Evolutionary conservation across 192 early-diverging fungal genomes (phyloP).

Genomic region (Entomortierella lignicola): DNA sequence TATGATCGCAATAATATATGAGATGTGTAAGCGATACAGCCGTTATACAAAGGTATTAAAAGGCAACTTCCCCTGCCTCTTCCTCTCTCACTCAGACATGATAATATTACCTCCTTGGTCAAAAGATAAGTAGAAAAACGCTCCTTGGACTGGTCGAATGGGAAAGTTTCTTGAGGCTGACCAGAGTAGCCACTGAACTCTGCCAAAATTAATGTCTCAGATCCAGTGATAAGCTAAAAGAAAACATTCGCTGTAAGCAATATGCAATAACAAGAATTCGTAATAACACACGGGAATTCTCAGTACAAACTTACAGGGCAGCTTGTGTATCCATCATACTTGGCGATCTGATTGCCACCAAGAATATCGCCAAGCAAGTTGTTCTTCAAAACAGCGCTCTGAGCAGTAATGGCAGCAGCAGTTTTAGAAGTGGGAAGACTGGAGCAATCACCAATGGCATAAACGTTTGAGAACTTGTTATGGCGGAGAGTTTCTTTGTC

Average conservation of each 20-base stretch:
- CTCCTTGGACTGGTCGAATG: constrained; percentile 83
- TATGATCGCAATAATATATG: neutral
- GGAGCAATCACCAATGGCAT: constrained; percentile 85
- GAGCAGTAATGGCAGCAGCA: constrained; percentile 86
- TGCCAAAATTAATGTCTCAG: constrained; percentile 84
- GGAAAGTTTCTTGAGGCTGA: constrained; percentile 83
- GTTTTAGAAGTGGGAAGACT: constrained; percentile 92
- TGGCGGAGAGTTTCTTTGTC: constrained; percentile 85
- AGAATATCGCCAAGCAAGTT: constrained; percentile 76
- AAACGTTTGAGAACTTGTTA: constrained; percentile 81
- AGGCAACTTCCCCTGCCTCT: too few species aligned
- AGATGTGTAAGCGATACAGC: too few species aligned
- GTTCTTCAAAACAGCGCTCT: constrained; percentile 79
- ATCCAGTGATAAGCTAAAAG: constrained; percentile 69
- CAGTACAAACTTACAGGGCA: constrained; percentile 78
- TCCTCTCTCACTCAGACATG: neutral
- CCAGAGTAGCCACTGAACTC: constrained; percentile 87
- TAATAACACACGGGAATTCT: too few species aligned
- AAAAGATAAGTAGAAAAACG: constrained; percentile 75
- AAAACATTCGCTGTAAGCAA: neutral
- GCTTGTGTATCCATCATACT: constrained; percentile 87
- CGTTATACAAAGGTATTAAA: too few species aligned
- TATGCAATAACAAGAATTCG: too few species aligned
- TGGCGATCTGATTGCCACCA: constrained; percentile 52
- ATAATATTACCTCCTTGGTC: constrained; percentile 71